Percentiles rank a stretch among this genome's conserved stretches.
Evolutionary conservation across 2,329 filamentous ascomycete species (phyloP).

Genomic region (Pseudogymnoascus sp.): DNA sequence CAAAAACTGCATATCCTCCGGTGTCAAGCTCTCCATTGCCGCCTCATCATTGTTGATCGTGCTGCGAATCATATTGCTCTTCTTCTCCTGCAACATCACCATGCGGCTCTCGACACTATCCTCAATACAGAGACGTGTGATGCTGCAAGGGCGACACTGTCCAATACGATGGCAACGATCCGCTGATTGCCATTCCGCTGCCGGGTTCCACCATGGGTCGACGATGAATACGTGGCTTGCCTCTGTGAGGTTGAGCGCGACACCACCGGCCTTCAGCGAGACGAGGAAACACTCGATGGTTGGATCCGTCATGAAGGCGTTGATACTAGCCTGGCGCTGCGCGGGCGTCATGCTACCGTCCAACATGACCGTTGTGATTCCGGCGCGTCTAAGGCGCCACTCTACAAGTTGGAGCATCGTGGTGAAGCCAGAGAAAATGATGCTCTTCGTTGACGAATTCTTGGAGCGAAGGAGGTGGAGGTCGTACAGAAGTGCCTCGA

Average conservation of each 20-base stretch:
- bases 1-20: slow-evolving; percentile 91
- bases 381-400: slow-evolving; percentile 92
- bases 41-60: slow-evolving; percentile 91
- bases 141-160: slow-evolving; percentile 85
- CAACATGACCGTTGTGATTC: slow-evolving; percentile 96
- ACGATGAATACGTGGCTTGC: slow-evolving; percentile 93
- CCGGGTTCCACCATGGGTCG: slow-evolving; percentile 99
- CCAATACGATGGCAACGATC: slow-evolving; percentile 93
- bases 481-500: slow-evolving; percentile 91
- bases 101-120: slow-evolving; percentile 95
- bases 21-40: slow-evolving; percentile 83
- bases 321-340: slow-evolving; percentile 86
- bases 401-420: slow-evolving; percentile 96
- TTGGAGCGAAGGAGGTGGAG: slow-evolving; percentile 85
- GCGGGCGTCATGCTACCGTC: slow-evolving; percentile 95
- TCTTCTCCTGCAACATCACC: slow-evolving; percentile 95
- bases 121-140: slow-evolving; percentile 91
- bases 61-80: slow-evolving; percentile 94
- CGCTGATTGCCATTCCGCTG: slow-evolving; percentile 97
- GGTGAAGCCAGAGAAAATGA: slow-evolving; percentile 96
- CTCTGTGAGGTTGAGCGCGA: slow-evolving; percentile 90
- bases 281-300: slow-evolving; percentile 95
- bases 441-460: slow-evolving; percentile 90
- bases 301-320: slow-evolving; percentile 92
- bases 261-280: slow-evolving; percentile 90